Evolutionary conservation across 2,329 filamentous ascomycete genomes (phyloP).

Genomic region (Venturia oleaginea): DNA sequence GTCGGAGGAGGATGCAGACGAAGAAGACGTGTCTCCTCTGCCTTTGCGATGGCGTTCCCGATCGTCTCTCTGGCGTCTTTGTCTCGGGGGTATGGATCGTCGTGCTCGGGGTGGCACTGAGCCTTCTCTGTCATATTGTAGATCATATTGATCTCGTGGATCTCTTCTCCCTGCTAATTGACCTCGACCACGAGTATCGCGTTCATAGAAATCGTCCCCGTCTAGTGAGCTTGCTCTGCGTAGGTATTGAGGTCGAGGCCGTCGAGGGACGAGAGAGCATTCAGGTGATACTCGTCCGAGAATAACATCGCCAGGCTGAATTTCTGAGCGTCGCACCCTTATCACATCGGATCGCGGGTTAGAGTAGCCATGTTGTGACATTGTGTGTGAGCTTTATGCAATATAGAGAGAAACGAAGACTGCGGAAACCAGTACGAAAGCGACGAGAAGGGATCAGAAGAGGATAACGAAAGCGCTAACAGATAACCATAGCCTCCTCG

Average conservation of each 20-base stretch:
- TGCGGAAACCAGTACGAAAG: not conserved
- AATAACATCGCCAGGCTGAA: conserved; percentile 4
- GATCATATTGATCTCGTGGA: not conserved
- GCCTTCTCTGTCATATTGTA: conserved; percentile 3
- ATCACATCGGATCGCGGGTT: not conserved
- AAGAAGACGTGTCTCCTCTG: not conserved
- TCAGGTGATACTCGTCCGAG: conserved; percentile 1
- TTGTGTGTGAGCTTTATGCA: not conserved
- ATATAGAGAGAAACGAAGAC: not conserved
- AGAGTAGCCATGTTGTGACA: not conserved
- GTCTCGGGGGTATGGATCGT: not conserved
- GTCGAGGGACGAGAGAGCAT: not conserved
- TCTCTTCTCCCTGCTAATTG: not conserved
- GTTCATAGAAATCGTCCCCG: not conserved
- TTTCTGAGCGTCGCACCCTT: not conserved
- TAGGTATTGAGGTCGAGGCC: not conserved
- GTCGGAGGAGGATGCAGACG: conserved; percentile 3
- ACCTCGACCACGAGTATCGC: not conserved
- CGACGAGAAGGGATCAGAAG: not conserved
- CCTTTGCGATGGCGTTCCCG: not conserved
- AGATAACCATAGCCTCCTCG: not conserved
- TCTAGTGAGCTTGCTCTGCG: conserved; percentile 7
- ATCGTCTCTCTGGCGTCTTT: not conserved
- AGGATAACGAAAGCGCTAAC: not conserved
- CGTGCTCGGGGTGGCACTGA: conserved; percentile 4